These are phyloP conservation scores for Alternaria sp. DNA, from an alignment of 2,329 filamentous ascomycete genomes.

Conservation along the genomic window DNA sequence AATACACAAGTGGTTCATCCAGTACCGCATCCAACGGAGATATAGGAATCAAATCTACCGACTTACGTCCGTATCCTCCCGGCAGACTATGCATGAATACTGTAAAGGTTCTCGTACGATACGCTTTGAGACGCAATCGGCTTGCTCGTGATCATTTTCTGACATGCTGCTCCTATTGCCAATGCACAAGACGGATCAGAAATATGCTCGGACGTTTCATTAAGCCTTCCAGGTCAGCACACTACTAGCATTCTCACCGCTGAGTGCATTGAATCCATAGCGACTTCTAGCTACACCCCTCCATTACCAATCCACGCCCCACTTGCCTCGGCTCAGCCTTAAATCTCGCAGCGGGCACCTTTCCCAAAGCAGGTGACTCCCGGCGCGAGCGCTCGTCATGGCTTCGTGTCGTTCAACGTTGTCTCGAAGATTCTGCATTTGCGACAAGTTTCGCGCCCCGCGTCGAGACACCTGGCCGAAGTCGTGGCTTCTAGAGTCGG, in stretches of 20 bases:
- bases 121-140: background rate
- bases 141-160: background rate
- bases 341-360: constrained; percentile 18
- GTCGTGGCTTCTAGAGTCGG: background rate
- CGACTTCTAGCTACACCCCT: constrained; percentile 3
- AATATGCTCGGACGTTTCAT: background rate
- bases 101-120: background rate
- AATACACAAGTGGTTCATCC: background rate
- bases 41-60: background rate
- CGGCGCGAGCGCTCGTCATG: constrained; percentile 24
- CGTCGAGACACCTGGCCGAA: constrained; percentile 5
- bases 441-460: constrained; percentile 3
- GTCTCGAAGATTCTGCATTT: constrained; percentile 14
- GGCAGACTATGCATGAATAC: background rate
- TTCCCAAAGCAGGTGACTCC: constrained; percentile 18
- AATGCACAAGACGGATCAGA: background rate
- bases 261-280: background rate
- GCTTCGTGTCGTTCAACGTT: constrained; percentile 13
- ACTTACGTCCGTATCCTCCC: background rate
- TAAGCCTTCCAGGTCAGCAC: background rate
- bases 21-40: background rate
- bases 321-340: constrained; percentile 34
- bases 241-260: background rate
- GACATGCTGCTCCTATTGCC: background rate
- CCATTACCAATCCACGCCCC: constrained; percentile 28